Conservation (phyloP, 2,329 filamentous ascomycete genomes). For the Fusarium anthophilum region DNA sequence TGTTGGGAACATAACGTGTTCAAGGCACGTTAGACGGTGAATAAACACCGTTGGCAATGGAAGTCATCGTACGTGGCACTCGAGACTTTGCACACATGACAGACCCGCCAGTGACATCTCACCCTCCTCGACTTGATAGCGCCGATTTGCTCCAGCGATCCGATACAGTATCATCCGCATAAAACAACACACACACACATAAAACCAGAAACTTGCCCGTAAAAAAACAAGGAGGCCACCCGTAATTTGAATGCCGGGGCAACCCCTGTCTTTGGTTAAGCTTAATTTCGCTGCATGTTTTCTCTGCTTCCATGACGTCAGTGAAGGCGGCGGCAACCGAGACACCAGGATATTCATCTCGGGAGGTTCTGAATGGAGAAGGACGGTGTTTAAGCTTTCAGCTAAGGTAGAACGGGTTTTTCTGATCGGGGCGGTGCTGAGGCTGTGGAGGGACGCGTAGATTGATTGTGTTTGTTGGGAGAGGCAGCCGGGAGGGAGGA, state of each 20-base stretch:
- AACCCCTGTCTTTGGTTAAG: slow-evolving; percentile 6
- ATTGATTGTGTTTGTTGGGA: not conserved
- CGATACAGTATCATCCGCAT: not conserved
- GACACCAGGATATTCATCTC: not conserved
- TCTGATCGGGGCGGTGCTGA: slow-evolving; percentile 7
- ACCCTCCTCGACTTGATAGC: not conserved
- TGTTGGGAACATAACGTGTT: not conserved
- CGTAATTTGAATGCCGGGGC: not conserved
- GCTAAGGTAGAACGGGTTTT: not conserved
- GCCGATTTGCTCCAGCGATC: slow-evolving; percentile 7
- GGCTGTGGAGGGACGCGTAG: not conserved
- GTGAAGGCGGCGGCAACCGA: not conserved
- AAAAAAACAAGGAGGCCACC: not conserved
- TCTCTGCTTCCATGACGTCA: not conserved
- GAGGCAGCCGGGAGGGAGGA: not conserved
- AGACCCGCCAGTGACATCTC: not conserved
- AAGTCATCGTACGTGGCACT: not conserved
- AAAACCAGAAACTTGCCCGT: not conserved
- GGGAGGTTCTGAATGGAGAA: not conserved
- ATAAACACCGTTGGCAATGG: not conserved
- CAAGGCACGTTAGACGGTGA: not conserved
- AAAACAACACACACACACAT: not conserved
- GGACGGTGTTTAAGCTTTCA: not conserved
- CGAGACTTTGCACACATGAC: not conserved
- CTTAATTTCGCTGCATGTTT: slow-evolving; percentile 2